Base-by-base conservation (phyloP, 2,329 filamentous ascomycete genomes). In the Phyllosticta paracitricarpa region DNA sequence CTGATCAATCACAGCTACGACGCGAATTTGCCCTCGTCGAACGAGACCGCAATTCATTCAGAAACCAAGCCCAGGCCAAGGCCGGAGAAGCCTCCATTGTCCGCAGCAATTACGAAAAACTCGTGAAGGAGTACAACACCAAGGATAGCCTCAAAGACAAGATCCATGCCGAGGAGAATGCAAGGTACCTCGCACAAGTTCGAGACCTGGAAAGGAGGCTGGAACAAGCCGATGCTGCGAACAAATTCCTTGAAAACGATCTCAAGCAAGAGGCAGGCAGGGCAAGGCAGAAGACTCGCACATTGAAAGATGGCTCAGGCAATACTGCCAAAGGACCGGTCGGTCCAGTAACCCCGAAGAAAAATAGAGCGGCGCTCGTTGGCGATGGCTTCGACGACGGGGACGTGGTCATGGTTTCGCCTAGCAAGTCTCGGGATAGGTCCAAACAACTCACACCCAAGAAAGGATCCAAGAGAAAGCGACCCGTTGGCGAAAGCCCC, bases 371-470 rank as follows among this genome's bases (percentile, higher is more conserved):
- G 1, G 82, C 82, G 73, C 78, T 81, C 1, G 76, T 88, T 57
- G 82, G 87, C 1, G 89, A 94, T 72, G 89, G 89, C 0, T 94
- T 94, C 67, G 88, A 92, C 63, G 84, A 89, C 63, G 79, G 81
- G 61, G 82, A 87, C 67, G 78, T 86, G 8, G 71, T 80, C 61
- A 75, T 80, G 64, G 70, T 78, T 1, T 85, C 83, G 2, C 83
- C 83, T 3, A 82, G 78, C 58, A 84, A 80, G 65, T 65, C 70
- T 4, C 73, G 71, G 56, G 73, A 74, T 8, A 77, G 75, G 64
- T 75, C 76, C 5, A 83, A 81, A 68, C 75, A 79, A 53, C 71
- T 72, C 10, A 86, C 83, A 1, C 89, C 89, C 0, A 87, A 86
- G 56, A 78, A 77, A 63, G 77, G 78, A 61, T 79, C 78, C 6